Evolutionary conservation across 2,329 filamentous ascomycete species (phyloP).

Genomic region (Orbilia oligospora): DNA sequence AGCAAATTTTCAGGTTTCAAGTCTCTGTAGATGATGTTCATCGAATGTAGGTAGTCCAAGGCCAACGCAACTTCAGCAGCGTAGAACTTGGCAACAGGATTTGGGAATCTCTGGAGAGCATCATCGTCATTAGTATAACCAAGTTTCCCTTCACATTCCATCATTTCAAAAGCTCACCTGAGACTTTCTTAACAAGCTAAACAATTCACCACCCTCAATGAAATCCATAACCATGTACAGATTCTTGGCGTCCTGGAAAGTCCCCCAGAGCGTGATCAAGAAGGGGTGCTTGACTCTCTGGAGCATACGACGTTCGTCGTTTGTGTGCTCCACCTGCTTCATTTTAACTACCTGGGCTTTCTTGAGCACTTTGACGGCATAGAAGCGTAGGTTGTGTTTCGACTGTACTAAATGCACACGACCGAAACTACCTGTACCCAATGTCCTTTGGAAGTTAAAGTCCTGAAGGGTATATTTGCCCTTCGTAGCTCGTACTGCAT

Average conservation of each 20-base stretch:
- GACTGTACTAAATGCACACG: constrained; percentile 97
- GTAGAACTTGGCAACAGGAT: constrained; percentile 99
- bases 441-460: constrained; percentile 89
- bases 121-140: constrained; percentile 19
- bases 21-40: constrained; percentile 98
- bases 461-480: constrained; percentile 96
- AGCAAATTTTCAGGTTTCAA: constrained; percentile 95
- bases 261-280: constrained; percentile 97
- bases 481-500: constrained; percentile 80
- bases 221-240: constrained; percentile 99
- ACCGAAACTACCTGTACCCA: constrained; percentile 97
- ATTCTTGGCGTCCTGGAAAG: constrained; percentile 94
- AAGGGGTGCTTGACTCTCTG: constrained; percentile 98
- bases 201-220: constrained; percentile 97
- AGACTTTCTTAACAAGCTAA: constrained; percentile 93
- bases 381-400: constrained; percentile 97
- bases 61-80: constrained; percentile 96
- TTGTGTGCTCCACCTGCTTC: constrained; percentile 99
- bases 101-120: constrained; percentile 86
- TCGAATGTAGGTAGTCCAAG: constrained; percentile 92
- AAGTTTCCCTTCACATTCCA: not conserved
- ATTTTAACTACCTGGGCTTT: constrained; percentile 99
- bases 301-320: constrained; percentile 96
- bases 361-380: constrained; percentile 98
- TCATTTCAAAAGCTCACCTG: constrained; percentile 73